A percentile compares a stretch with the other conserved stretches of the same genome.
Conservation (phyloP, 352 stramenopile genomes). For the Phytophthora tubulina region DNA sequence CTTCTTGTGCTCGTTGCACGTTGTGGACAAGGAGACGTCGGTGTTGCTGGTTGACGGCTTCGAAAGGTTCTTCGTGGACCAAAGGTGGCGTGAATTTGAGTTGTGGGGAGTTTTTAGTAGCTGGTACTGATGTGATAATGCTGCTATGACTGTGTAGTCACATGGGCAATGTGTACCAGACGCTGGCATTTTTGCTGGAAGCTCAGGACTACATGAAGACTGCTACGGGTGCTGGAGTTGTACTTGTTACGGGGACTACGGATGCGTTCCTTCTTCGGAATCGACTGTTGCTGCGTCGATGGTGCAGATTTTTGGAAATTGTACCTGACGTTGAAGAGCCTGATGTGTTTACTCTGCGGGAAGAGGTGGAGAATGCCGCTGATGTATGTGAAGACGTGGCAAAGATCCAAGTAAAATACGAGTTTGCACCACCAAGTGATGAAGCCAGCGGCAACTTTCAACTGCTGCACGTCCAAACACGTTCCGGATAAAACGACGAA, state of each 20-base stretch:
- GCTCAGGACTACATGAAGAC: constrained; percentile 59
- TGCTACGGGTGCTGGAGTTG: constrained; percentile 45
- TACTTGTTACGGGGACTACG: constrained; percentile 45
- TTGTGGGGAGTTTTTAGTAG: not conserved
- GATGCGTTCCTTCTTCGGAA: constrained; percentile 54
- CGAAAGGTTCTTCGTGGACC: constrained; percentile 60
- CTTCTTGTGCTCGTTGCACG: constrained; percentile 68
- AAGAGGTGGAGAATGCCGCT: constrained; percentile 33
- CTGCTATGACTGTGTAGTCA: constrained; percentile 30
- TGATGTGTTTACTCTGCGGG: constrained; percentile 46
- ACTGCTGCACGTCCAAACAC: constrained; percentile 42
- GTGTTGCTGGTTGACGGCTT: constrained; percentile 70
- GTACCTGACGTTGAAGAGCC: constrained; percentile 28
- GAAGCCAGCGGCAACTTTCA: constrained; percentile 44
- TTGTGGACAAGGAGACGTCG: constrained; percentile 53
- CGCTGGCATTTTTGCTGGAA: constrained; percentile 66
- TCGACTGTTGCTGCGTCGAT: constrained; percentile 50
- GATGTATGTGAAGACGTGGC: constrained; percentile 18
- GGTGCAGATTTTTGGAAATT: constrained; percentile 65
- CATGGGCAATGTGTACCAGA: constrained; percentile 66
- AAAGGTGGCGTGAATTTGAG: constrained; percentile 31
- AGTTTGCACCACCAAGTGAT: constrained; percentile 36
- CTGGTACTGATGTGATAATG: constrained; percentile 8
- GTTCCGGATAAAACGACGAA: constrained; percentile 3
- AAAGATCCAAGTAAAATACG: constrained; percentile 40